Evolutionary conservation across 768 basidiomycete genomes (phyloP).

Genomic region (Pulveroboletus sp.): DNA sequence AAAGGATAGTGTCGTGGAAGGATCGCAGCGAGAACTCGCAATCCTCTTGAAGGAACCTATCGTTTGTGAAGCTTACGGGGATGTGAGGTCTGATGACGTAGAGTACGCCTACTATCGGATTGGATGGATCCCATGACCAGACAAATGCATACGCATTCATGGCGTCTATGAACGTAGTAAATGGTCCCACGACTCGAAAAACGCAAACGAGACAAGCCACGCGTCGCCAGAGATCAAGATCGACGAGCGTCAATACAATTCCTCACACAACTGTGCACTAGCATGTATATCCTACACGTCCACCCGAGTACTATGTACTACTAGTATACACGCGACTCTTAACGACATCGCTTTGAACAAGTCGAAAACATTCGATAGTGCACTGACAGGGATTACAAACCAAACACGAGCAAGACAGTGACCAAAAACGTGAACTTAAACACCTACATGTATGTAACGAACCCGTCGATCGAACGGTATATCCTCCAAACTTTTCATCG

Average conservation of each 20-base stretch:
- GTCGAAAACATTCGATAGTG: too few relatives aligned
- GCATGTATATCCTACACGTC: too few relatives aligned
- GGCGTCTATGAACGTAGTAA: too few relatives aligned
- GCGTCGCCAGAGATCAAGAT: too few relatives aligned
- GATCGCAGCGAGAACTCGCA: slow-evolving; percentile 33
- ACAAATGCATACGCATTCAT: too few relatives aligned
- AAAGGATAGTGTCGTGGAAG: neutral
- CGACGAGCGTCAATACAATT: too few relatives aligned
- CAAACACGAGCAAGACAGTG: neutral
- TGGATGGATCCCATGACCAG: slow-evolving; percentile 46
- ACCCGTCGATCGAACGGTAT: neutral
- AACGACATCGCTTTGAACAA: too few relatives aligned
- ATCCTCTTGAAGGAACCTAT: slow-evolving; percentile 55
- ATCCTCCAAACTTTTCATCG: neutral
- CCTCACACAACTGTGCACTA: too few relatives aligned
- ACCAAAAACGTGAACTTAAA: neutral
- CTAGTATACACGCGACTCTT: too few relatives aligned
- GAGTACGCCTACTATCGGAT: slow-evolving; percentile 72
- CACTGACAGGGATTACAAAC: neutral
- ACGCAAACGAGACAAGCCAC: too few relatives aligned
- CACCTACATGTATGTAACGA: neutral
- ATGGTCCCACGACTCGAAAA: too few relatives aligned
- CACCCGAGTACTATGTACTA: too few relatives aligned
- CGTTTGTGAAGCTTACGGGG: slow-evolving; percentile 44
- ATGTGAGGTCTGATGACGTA: slow-evolving; percentile 41